These are phyloP conservation scores for Potentilla sterilis DNA, from an alignment of 306 rosid species.

Conservation along the genomic window DNA sequence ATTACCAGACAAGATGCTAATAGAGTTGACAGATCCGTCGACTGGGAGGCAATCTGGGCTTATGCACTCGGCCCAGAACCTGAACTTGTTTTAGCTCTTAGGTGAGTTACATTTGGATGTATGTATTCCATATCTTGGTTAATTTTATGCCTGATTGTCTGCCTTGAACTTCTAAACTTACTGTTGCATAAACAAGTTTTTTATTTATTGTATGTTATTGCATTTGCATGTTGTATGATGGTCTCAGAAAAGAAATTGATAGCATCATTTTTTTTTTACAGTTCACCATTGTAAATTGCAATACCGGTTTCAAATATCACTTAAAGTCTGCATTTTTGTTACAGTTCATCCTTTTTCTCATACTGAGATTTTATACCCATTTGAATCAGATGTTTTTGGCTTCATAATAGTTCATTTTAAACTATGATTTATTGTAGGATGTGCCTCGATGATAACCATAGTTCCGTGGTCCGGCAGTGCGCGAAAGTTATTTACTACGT, in stretches of 20 bases:
- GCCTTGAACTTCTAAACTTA: conserved; percentile 1
- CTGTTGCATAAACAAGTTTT: not conserved
- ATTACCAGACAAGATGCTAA: conserved; percentile 32
- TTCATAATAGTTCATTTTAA: conserved; percentile 4
- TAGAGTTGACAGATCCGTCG: conserved; percentile 46
- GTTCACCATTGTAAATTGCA: not conserved
- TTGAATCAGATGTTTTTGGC: conserved; percentile 14
- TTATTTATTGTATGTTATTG: not conserved
- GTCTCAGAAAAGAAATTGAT: not conserved
- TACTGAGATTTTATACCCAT: not conserved
- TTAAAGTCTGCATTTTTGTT: not conserved
- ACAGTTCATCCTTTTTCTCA: not conserved
- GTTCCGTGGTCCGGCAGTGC: conserved; percentile 75
- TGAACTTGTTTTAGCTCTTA: conserved; percentile 79
- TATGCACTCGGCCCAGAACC: conserved; percentile 95
- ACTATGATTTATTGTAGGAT: conserved; percentile 47
- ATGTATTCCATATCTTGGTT: conserved; percentile 24
- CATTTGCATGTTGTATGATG: not conserved
- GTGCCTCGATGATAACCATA: conserved; percentile 88
- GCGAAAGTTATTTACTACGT: conserved; percentile 66
- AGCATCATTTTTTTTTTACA: not conserved
- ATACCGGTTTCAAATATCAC: not conserved
- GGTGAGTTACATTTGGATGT: conserved; percentile 46
- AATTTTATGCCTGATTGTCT: not conserved
- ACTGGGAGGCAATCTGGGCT: conserved; percentile 96